phyloP scores from a whole-genome alignment of 1,284 basidiomycete species.

The Lentinus polychrous region DNA sequence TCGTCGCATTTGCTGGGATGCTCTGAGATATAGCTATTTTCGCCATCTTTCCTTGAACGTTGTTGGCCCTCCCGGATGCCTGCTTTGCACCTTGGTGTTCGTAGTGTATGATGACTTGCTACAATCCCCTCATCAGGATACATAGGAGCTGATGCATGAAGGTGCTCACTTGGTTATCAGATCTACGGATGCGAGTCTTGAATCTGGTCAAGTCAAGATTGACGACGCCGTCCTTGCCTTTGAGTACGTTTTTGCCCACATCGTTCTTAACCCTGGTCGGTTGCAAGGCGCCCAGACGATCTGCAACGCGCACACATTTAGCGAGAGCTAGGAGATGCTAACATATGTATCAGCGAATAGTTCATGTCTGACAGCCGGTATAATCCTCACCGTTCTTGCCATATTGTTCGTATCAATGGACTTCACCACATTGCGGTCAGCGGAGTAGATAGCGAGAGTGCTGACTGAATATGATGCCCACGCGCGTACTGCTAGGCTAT shows the following conservation, averaged over 20 bases:
- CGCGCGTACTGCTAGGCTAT: slow-evolving; percentile 9
- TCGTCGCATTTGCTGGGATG: slow-evolving; percentile 2
- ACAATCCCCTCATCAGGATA: not conserved
- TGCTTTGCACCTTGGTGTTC: not conserved
- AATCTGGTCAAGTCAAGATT: slow-evolving; percentile 16
- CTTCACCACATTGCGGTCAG: not conserved
- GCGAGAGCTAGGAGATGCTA: slow-evolving; percentile 14
- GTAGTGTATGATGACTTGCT: slow-evolving; percentile 4
- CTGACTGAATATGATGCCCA: slow-evolving; percentile 9
- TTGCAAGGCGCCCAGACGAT: slow-evolving; percentile 17
- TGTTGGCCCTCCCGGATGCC: slow-evolving; percentile 5
- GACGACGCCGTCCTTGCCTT: slow-evolving; percentile 9
- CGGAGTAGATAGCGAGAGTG: not conserved
- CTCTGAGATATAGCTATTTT: slow-evolving; percentile 3
- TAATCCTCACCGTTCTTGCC: not conserved
- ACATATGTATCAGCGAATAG: not conserved
- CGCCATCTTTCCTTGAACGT: slow-evolving; percentile 12
- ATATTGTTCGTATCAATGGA: not conserved
- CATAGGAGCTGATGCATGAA: not conserved
- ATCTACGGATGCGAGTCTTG: slow-evolving; percentile 15
- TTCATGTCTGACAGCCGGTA: too few species aligned
- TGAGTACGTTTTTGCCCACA: slow-evolving; percentile 8
- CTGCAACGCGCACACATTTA: slow-evolving; percentile 15
- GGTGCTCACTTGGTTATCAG: slow-evolving; percentile 12
- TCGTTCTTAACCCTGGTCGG: slow-evolving; percentile 23